Percentiles rank a stretch among this genome's conserved stretches.
Conservation (phyloP, 202 grass and related monocot species). For the Setaria viridis region DNA sequence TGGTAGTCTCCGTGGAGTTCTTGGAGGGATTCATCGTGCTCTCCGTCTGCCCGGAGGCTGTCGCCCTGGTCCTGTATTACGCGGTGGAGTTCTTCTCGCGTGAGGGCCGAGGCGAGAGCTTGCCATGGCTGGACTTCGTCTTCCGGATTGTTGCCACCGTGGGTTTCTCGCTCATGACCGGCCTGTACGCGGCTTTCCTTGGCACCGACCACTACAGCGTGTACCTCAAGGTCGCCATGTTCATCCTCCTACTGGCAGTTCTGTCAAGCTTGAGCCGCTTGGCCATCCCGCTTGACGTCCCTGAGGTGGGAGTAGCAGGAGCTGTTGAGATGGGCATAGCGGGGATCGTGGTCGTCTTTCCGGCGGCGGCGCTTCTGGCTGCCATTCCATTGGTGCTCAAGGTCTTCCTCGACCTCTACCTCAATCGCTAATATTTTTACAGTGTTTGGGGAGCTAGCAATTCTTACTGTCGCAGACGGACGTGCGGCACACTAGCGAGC, state of each 20-base stretch:
- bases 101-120: not conserved
- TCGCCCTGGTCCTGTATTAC: not conserved
- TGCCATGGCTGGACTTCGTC: not conserved
- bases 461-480: not conserved
- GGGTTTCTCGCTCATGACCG: constrained; percentile 29
- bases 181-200: constrained; percentile 31
- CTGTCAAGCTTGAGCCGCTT: constrained; percentile 43
- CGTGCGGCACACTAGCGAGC: not conserved
- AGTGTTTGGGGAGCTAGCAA: no score
- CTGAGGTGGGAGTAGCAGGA: not conserved
- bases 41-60: not conserved
- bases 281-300: not conserved
- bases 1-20: constrained; percentile 41
- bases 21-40: constrained; percentile 39
- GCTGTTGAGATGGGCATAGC: not conserved
- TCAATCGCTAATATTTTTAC: not conserved
- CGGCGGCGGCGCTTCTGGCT: not conserved
- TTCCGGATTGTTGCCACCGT: not conserved
- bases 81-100: not conserved
- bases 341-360: not conserved
- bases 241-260: constrained; percentile 23
- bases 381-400: constrained; percentile 10
- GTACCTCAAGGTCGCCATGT: constrained; percentile 40
- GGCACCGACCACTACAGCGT: constrained; percentile 23
- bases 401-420: no score